Evolutionary conservation across 2,329 filamentous ascomycete species (phyloP).

Genomic region (Pseudogymnoascus sp.): DNA sequence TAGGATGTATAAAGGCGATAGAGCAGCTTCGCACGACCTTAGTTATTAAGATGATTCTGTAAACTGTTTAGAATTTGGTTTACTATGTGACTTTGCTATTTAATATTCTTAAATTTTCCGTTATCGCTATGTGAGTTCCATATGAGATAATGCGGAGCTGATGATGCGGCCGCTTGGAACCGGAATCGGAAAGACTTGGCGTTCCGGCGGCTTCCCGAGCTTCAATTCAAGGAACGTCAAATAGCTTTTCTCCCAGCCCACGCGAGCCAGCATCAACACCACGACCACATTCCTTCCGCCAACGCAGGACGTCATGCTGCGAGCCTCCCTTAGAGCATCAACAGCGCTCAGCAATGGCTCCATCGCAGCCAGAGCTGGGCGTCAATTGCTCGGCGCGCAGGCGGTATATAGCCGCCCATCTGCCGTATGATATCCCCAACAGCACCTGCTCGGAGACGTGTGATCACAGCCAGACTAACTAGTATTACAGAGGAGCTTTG

Average conservation of each 20-base stretch:
- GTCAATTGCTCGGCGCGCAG: constrained; percentile 48
- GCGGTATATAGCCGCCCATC: constrained; percentile 28
- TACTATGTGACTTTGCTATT: neutral
- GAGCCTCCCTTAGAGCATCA: constrained; percentile 57
- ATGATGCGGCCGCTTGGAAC: constrained; percentile 9
- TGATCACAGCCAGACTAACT: constrained; percentile 14
- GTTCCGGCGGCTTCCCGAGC: constrained; percentile 11
- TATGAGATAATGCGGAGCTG: neutral
- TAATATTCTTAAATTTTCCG: neutral
- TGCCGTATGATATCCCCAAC: constrained; percentile 13
- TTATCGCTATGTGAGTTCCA: neutral
- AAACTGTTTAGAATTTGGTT: neutral
- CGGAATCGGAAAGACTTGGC: constrained; percentile 10
- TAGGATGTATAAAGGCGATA: constrained; percentile 30
- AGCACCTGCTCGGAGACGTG: constrained; percentile 30
- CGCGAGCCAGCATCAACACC: constrained; percentile 14
- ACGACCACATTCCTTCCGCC: constrained; percentile 33
- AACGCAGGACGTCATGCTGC: constrained; percentile 54
- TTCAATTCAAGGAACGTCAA: constrained; percentile 10
- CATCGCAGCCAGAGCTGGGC: constrained; percentile 42
- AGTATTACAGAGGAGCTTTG: constrained; percentile 44
- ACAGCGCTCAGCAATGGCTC: constrained; percentile 49
- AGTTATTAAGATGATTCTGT: constrained; percentile 6
- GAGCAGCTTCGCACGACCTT: constrained; percentile 19
- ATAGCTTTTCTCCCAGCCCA: constrained; percentile 11